Base-by-base conservation (phyloP, 208 protist genomes). In the Leishmania martiniquensis region DNA sequence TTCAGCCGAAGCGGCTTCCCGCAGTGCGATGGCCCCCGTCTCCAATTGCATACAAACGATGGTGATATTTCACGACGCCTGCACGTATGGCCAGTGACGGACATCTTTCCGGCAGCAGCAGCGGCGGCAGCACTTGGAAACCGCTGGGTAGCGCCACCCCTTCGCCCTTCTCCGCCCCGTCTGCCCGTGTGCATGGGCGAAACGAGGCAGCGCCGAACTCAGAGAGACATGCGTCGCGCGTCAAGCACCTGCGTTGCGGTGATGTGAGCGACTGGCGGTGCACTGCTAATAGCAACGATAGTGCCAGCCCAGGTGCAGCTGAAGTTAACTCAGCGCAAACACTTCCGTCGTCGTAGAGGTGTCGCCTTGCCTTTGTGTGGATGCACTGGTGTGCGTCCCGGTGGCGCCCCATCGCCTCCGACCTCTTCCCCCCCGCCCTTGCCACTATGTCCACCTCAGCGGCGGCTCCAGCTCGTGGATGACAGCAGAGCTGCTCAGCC, bases 151-250 rank as follows among this genome's bases (percentile, higher is more conserved):
- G 63, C 37, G 22, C 32, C 20, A 9, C 63, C 34, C 20, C 63
- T n/a, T 68, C 66, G 32, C 29, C 29, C n/a, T 32, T 37, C 57
- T 29, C 13, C 57, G 2, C 57, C 25, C 37, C 57, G 29, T 63
- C 57, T 45, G 66, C 45, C 5, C 17, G 13, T 9, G 47, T 22
- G 10, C 42, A 34, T 17, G 49, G 22, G 17, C 70, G 54, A 37
- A 25, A 39, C 32, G 52, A 74, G 0, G 34, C 47, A 15, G 22
- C 71, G 49, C 71, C 42, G 60, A n/a, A 73, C 77, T 20, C 63
- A 77, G 42, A 70, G 77, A 6, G 77, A 82, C 32, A 63, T 82
- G 10, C 77, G 63, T 29, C 51, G 65, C 0, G 70, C 65, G 6
- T 32, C 77, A 29, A 37, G 22, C n/a, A 12, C 57, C 57, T 37